Base-by-base conservation (phyloP, 73 alveolate species). In the Halteria grandinella region DNA sequence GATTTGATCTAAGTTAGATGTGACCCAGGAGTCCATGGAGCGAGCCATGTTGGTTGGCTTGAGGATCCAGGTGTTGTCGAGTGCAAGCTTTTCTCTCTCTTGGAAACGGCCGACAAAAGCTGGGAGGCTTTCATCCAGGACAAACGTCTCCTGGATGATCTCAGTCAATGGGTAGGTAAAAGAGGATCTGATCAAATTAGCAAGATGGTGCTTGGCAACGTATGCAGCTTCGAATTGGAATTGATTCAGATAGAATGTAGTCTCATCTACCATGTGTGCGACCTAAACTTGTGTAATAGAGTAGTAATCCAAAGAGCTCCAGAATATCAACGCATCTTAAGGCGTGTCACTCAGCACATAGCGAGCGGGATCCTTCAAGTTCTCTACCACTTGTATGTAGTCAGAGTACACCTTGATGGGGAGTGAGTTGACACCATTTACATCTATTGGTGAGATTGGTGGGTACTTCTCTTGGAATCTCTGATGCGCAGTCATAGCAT, bases 21-120 rank as follows among this genome's bases (percentile, higher is more conserved):
- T 96, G 15, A 96, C 94, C 18, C 73, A 64, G 85, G 93, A 85
- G 88, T 94, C 99, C 90, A 91, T 87, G 12, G 97, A 79, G 76
- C 99, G 88, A 4, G 99, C 91, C 92, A 93, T 72, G 76, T 92
- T 93, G 36, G 86, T 87, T 14, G 99, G 98, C 70, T 96, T 96
- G 47, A 94, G 48, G 47, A 96, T 96, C 98, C 99, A 96, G 24
- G 89, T 58, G 70, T 95, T 95, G 45, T 95, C 97, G 14, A 51
- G 75, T n/a, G 83, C 92, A 18, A 29, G n/a, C 58, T 81, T 71
- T 54, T 78, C 69, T 76, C 92, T 93, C 55, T 91, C 85, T 24
- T 70, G 74, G 87, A 45, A 96, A 55, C 93, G 87, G 28, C 99
- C 99, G 51, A 96, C 88, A 44, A 96, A 94, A 64, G 94, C 97